Conservation (phyloP, 495 filamentous ascomycete genomes). For the Tuber borchii region DNA sequence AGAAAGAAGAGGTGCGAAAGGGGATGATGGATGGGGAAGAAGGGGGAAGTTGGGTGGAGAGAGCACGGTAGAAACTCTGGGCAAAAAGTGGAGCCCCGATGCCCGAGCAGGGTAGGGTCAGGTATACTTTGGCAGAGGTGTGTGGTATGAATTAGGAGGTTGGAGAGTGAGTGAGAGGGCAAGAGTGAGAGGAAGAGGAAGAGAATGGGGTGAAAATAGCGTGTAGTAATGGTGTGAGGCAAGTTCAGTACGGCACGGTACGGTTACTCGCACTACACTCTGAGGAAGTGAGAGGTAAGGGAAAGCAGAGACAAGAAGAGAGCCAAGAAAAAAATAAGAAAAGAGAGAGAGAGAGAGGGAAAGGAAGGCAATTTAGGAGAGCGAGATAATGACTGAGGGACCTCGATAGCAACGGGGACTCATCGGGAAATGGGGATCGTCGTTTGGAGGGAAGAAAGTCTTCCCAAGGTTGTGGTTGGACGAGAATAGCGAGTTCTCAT, state of each 20-base stretch:
- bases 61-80: conserved; percentile 5
- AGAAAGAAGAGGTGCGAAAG: conserved; percentile 21
- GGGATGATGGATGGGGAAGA: conserved; percentile 14
- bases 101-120: not conserved
- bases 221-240: conserved; percentile 9
- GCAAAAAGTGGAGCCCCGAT: not conserved
- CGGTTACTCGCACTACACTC: not conserved
- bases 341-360: not conserved
- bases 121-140: conserved; percentile 4
- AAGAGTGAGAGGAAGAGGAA: not conserved
- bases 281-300: not conserved
- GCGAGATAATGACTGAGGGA: not conserved
- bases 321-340: not conserved
- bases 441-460: not conserved
- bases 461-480: not conserved
- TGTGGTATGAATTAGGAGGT: not conserved
- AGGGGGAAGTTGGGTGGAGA: not conserved
- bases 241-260: not conserved
- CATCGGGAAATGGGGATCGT: not conserved
- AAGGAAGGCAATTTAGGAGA: not conserved
- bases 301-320: not conserved
- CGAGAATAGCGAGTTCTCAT: not conserved
- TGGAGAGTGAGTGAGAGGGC: not conserved
- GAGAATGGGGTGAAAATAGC: conserved; percentile 10
- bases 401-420: not conserved